Evolutionary conservation across 371 early-diverging fungal genomes (phyloP).

Genomic region (Chytridium lagenaria): DNA sequence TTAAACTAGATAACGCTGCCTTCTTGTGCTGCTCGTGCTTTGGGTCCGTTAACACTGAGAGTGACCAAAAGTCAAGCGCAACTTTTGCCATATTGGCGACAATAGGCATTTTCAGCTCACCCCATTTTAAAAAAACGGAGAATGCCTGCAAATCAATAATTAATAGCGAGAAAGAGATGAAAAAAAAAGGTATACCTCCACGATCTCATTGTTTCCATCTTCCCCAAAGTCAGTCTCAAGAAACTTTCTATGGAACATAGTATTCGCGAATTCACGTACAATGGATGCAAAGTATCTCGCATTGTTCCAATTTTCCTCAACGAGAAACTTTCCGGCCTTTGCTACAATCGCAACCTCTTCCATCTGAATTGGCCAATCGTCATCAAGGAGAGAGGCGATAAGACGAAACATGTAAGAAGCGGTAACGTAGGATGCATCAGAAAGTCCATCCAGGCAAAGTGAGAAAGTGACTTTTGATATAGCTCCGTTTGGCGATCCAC

Average conservation of each 20-base stretch:
- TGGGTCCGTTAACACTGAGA: not conserved
- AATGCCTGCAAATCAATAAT: constrained; percentile 13
- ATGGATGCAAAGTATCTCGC: constrained; percentile 37
- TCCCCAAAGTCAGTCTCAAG: constrained; percentile 20
- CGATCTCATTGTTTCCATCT: not conserved
- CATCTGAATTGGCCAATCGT: not conserved
- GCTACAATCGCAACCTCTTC: constrained; percentile 12
- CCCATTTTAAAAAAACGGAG: constrained; percentile 21
- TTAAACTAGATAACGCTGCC: constrained; percentile 51
- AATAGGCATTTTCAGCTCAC: constrained; percentile 29
- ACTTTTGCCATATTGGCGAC: constrained; percentile 23
- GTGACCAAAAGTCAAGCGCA: constrained; percentile 15
- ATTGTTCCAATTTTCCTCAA: constrained; percentile 41
- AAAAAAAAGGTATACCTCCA: not conserved
- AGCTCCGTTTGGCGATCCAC: not conserved
- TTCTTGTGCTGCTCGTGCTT: constrained; percentile 7
- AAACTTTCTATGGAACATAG: constrained; percentile 31
- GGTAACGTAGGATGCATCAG: not conserved
- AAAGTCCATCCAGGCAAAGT: not conserved
- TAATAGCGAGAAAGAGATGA: not conserved
- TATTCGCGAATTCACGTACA: constrained; percentile 15
- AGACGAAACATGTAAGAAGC: not conserved
- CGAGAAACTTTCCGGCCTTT: constrained; percentile 20
- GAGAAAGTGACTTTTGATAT: not conserved
- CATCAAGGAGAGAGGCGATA: not conserved